phyloP scores from a whole-genome alignment of 805 yeast genomes.

The Geotrichum ghanense region DNA sequence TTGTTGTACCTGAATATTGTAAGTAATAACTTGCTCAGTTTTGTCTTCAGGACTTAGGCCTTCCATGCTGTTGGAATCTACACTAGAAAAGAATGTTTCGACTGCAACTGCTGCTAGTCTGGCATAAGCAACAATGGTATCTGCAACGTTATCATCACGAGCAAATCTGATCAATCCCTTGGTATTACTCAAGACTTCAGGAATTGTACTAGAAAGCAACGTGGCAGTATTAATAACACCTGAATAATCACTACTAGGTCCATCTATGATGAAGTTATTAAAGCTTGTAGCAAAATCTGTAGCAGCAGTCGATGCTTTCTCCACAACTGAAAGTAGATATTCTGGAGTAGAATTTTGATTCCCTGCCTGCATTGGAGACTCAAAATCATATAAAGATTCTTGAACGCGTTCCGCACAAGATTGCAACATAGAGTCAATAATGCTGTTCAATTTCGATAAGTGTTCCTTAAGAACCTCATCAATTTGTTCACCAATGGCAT shows the following conservation, averaged over 20 bases:
- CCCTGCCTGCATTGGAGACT: slow-evolving; percentile 75
- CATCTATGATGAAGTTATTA: slow-evolving; percentile 67
- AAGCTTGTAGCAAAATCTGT: slow-evolving; percentile 74
- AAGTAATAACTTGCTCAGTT: slow-evolving; percentile 65
- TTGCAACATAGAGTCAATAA: slow-evolving; percentile 58
- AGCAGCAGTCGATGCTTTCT: slow-evolving; percentile 56
- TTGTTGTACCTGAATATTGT: slow-evolving; percentile 66
- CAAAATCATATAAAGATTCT: slow-evolving; percentile 55
- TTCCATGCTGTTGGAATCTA: slow-evolving; percentile 43
- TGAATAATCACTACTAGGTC: slow-evolving; percentile 51
- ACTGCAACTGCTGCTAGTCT: slow-evolving; percentile 49
- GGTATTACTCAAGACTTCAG: slow-evolving; percentile 52
- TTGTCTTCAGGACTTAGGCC: slow-evolving; percentile 45
- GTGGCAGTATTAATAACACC: slow-evolving; percentile 51
- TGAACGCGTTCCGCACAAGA: slow-evolving; percentile 66
- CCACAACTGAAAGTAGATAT: slow-evolving; percentile 54
- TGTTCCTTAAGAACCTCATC: slow-evolving; percentile 40
- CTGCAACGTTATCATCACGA: slow-evolving; percentile 40
- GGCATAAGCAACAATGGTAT: slow-evolving; percentile 36
- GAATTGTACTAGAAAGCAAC: slow-evolving; percentile 47
- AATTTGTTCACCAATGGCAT: slow-evolving; percentile 46
- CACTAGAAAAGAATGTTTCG: slow-evolving; percentile 47
- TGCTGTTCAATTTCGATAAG: slow-evolving; percentile 37
- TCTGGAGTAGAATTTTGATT: slow-evolving; percentile 66
- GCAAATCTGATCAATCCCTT: slow-evolving; percentile 57